These are phyloP conservation scores for Flagelloscypha sp. DNA, from an alignment of 768 basidiomycete genomes.

Conservation along the genomic window DNA sequence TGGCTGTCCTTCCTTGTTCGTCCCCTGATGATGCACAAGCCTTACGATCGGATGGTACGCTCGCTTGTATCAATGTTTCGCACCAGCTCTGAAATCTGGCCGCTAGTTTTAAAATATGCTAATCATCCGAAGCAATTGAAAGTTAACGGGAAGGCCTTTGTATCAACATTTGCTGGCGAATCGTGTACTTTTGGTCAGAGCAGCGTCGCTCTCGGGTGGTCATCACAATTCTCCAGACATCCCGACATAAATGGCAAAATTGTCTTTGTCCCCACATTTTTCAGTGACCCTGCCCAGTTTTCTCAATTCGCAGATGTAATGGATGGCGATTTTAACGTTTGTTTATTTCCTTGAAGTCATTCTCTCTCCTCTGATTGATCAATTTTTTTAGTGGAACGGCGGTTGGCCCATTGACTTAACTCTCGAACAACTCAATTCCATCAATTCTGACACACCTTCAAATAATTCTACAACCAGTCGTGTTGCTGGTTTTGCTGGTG, in stretches of 20 bases:
- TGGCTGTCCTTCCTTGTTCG: constrained; percentile 57
- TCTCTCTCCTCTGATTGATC: constrained; percentile 9
- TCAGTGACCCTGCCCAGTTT: constrained; percentile 45
- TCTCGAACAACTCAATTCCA: constrained; percentile 25
- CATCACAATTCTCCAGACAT: constrained; percentile 39
- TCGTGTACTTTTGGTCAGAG: constrained; percentile 56
- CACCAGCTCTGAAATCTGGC: too few species aligned
- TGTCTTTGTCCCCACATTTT: constrained; percentile 66
- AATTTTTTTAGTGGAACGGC: constrained; percentile 56
- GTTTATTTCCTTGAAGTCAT: constrained; percentile 11
- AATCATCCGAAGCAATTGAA: constrained; percentile 53
- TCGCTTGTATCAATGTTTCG: too few species aligned
- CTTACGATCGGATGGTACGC: too few species aligned
- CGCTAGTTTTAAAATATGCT: constrained; percentile 45
- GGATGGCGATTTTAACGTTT: constrained; percentile 54
- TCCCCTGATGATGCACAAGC: constrained; percentile 37
- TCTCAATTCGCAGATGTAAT: constrained; percentile 39
- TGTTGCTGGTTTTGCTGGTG: constrained; percentile 10
- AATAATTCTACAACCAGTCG: constrained; percentile 1
- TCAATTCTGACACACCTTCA: constrained; percentile 11
- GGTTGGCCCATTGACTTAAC: constrained; percentile 69
- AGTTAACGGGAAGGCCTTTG: constrained; percentile 39
- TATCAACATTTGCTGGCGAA: constrained; percentile 69
- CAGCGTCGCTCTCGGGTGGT: constrained; percentile 48
- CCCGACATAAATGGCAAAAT: constrained; percentile 39